Base-by-base conservation (phyloP, 139 green algal species). In the Haematococcus lacustris region DNA sequence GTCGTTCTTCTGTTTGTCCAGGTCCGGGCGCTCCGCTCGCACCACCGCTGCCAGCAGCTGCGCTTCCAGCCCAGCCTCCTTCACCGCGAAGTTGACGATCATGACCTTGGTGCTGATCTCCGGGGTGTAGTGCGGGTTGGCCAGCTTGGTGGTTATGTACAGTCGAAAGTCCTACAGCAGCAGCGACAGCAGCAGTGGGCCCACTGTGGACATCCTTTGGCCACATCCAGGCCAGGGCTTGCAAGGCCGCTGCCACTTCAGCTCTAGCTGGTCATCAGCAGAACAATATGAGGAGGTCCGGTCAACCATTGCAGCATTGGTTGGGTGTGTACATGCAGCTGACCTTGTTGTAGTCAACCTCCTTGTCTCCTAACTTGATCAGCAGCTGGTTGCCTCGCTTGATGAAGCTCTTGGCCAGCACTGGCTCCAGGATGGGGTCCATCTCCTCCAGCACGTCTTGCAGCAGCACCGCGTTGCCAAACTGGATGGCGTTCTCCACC, bases 141-240 rank as follows among this genome's bases (percentile, higher is more conserved):
- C 51, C n/a, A 97, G 79, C 87, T 97, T 97, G 59, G 90, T 93
- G 51, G 89, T 93, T 40, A 97, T 82, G 80, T 95, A 97, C 37
- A 97, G 83, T 75, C 83, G 87, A 81, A 95, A 97, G 71, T 91
- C 82, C n/a, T n/a, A n/a, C n/a, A n/a, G n/a, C n/a, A n/a, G n/a
- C n/a, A n/a, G n/a, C n/a, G n/a, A n/a, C n/a, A n/a, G n/a, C n/a
- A n/a, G n/a, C n/a, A n/a, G n/a, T n/a, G n/a, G n/a, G n/a, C n/a
- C n/a, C n/a, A n/a, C n/a, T n/a, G n/a, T n/a, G n/a, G n/a, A n/a
- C n/a, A n/a, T n/a, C n/a, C n/a, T n/a, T n/a, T n/a, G n/a, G n/a
- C n/a, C n/a, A n/a, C n/a, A n/a, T n/a, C n/a, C n/a, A n/a, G n/a
- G n/a, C n/a, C n/a, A n/a, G n/a, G n/a, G n/a, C n/a, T n/a, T n/a